phyloP scores from a whole-genome alignment of 257 asterid species.

The Scutellaria barbata region DNA sequence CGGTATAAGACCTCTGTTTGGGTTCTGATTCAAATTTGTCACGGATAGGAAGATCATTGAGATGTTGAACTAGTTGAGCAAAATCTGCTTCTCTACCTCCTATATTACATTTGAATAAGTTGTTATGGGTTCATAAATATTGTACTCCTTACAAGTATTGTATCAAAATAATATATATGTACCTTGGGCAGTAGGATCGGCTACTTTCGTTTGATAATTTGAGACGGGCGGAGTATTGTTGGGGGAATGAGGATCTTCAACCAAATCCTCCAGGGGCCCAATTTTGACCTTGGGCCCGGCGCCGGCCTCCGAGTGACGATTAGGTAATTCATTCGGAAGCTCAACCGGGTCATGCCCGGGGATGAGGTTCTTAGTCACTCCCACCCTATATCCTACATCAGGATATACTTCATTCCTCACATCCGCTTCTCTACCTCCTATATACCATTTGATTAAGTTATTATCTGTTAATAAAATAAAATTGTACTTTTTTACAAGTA shows the following conservation, averaged over 20 bases:
- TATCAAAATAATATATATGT: neutral
- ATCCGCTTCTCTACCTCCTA: conserved; percentile 54
- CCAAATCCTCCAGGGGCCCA: conserved; percentile 33
- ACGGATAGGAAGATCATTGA: conserved; percentile 39
- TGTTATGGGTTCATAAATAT: no score
- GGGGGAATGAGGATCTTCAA: conserved; percentile 53
- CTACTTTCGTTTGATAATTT: conserved; percentile 58
- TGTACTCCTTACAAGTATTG: no score
- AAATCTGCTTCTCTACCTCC: conserved; percentile 57
- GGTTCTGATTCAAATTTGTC: conserved; percentile 32
- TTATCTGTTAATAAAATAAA: no score
- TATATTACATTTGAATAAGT: neutral
- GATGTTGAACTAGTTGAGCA: conserved; percentile 47
- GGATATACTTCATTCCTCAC: neutral
- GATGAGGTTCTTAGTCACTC: neutral
- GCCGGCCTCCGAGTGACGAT: neutral
- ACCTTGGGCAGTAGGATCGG: conserved; percentile 66
- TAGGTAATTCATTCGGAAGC: no score
- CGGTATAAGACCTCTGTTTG: conserved; percentile 33
- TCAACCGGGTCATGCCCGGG: no score
- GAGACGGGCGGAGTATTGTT: conserved; percentile 31
- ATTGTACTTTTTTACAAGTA: no score
- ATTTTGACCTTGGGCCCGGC: conserved; percentile 30
- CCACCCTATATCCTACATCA: neutral
- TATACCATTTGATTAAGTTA: no score